A percentile compares a stretch with the other conserved stretches of the same genome.
phyloP scores from a whole-genome alignment of 148 eudicot species.

The Bassia scoparia region DNA sequence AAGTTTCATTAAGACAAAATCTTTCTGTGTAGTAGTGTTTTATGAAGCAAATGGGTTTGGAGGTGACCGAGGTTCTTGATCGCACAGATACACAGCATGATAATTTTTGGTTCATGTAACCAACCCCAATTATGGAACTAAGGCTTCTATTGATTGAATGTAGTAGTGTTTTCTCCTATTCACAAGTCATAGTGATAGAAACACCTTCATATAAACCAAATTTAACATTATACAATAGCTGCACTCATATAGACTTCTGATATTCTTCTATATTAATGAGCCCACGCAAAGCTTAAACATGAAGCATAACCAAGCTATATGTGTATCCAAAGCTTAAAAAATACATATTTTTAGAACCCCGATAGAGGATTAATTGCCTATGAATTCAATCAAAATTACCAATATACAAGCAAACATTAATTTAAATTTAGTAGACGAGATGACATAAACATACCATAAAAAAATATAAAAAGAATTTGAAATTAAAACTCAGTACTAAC shows the following conservation, averaged over 20 bases:
- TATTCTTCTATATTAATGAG: neutral
- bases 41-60: too few species aligned
- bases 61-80: too few species aligned
- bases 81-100: too few species aligned
- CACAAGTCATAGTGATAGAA: neutral
- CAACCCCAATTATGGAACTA: too few species aligned
- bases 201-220: neutral
- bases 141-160: too few species aligned
- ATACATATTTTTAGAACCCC: neutral
- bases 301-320: neutral
- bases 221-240: neutral
- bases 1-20: neutral
- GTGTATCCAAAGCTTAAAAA: neutral
- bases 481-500: constrained; percentile 35
- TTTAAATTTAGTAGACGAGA: neutral
- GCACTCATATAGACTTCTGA: neutral
- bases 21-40: too few species aligned
- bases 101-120: too few species aligned
- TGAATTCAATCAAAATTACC: neutral
- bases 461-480: neutral
- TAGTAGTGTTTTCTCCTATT: neutral
- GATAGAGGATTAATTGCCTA: neutral
- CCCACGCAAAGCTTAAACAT: neutral
- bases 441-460: neutral
- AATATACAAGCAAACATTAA: neutral